Evolutionary conservation across 768 basidiomycete genomes (phyloP), one percentile per base, ranked within the genome.

Genomic region (Coprinopsis cinerea): DNA sequence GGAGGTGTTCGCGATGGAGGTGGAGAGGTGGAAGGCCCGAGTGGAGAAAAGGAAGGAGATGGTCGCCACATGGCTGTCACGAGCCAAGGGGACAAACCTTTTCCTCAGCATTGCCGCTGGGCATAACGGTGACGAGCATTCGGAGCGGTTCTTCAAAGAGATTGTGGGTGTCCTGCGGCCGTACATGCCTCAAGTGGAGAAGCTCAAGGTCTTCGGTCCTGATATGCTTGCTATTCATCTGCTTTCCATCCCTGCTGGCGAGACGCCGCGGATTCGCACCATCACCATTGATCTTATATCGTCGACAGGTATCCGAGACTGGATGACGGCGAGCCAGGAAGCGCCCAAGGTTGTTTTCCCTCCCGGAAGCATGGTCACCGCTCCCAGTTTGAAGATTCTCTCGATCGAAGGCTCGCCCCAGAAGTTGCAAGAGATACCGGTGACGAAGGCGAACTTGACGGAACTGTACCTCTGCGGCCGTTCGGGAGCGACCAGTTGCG

Each of bases 201-300:
- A 40, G 22, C 26, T 55, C 17, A 44, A 55, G 23, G 26, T 55
- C 24, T 48, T 51, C 13, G 37, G 48, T 13, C 39, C 54, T 10
- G 42, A 52, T 5, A 30, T 28, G 30, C 35, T 53, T 10, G 52
- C 48, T 44, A 43, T 37, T 22, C 32, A 44, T 15, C 43, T 55
- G 17, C 32, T 55, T 10, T 52, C 55, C 13, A 37, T 48, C 24
- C 47, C 47, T 7, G 47, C 47, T n/a, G 23, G 24, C n/a, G 47
- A 48, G 7, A 22, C 47, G 14, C 47, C 47, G 10, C 36, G 17
- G 17, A 9, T 39, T 39, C 36, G 17, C 36, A 6, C 9, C 36
- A 39, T 39, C 36, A 39, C 36, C 36, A 10, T 17, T 18, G 18
- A 10, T 18, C 6, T 17, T 39, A 6, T 6, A 39, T 18, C 36